Percentiles rank a stretch among this genome's conserved stretches.
These are phyloP conservation scores for Rosa chinensis DNA, from an alignment of 306 rosid species.

Conservation along the genomic window DNA sequence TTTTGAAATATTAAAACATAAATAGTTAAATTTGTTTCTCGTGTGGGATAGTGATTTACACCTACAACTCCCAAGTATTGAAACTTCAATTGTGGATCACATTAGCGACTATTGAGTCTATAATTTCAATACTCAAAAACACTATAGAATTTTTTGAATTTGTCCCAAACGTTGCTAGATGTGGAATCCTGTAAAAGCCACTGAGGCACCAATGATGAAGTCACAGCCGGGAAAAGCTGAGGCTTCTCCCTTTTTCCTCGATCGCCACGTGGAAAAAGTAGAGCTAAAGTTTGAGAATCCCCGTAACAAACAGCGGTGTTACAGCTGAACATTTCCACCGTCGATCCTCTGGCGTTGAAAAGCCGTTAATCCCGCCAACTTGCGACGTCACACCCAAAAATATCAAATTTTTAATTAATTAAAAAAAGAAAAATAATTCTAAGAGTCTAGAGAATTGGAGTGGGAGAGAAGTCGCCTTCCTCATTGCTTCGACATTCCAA, in stretches of 20 bases:
- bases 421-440: not conserved
- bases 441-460: conserved; percentile 17
- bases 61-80: no score
- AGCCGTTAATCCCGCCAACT: conserved; percentile 80
- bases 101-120: no score
- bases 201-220: not conserved
- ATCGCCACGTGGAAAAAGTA: conserved; percentile 46
- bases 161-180: no score
- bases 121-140: not conserved
- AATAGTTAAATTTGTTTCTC: no score
- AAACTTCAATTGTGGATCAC: no score
- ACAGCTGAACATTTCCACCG: conserved; percentile 19
- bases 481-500: conserved; percentile 83
- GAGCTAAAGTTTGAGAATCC: not conserved
- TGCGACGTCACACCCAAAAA: conserved; percentile 30
- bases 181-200: conserved; percentile 8
- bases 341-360: conserved; percentile 54
- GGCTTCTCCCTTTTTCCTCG: not conserved
- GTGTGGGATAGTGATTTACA: no score
- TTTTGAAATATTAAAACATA: no score
- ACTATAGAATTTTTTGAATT: no score
- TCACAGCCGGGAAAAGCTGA: conserved; percentile 10
- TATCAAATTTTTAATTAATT: not conserved
- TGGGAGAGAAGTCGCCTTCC: conserved; percentile 91
- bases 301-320: not conserved